These are phyloP conservation scores for Ophiostoma sp. DNA, from an alignment of 2,329 filamentous ascomycete species.

Conservation along the genomic window DNA sequence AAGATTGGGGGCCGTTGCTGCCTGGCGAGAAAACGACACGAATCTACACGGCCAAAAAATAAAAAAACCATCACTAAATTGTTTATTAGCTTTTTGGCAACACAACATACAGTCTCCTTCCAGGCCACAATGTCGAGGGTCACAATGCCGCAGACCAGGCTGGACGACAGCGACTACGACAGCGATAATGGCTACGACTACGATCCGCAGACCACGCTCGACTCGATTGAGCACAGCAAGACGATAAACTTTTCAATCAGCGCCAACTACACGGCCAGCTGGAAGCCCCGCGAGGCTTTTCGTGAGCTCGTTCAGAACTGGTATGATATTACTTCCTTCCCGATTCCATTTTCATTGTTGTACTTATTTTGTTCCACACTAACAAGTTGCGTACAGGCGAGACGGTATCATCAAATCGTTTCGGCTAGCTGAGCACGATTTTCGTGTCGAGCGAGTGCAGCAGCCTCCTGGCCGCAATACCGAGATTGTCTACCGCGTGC, in stretches of 20 bases:
- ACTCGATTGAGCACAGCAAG: neutral
- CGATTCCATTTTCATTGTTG: neutral
- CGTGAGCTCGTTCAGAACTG: constrained; percentile 5
- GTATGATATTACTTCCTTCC: neutral
- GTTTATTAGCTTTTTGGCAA: too few relatives aligned
- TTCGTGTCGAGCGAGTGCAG: constrained; percentile 32
- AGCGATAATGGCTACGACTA: neutral
- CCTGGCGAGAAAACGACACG: too few relatives aligned
- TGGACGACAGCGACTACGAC: too few relatives aligned
- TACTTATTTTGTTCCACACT: neutral
- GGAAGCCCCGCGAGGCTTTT: constrained; percentile 1
- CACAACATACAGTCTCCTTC: too few relatives aligned
- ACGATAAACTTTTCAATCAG: neutral
- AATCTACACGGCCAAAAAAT: too few relatives aligned
- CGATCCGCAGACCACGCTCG: neutral
- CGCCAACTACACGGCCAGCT: neutral
- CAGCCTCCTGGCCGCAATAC: constrained; percentile 14
- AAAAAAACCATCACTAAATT: too few relatives aligned
- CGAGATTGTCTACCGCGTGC: constrained; percentile 37
- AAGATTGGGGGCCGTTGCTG: too few relatives aligned
- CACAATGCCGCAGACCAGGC: too few relatives aligned
- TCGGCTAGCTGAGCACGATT: constrained; percentile 30
- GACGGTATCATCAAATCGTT: constrained; percentile 28
- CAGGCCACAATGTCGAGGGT: too few relatives aligned
- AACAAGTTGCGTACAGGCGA: neutral